phyloP scores from a whole-genome alignment of 1,139 yeast species.

The Debaryomyces subglobosus region DNA sequence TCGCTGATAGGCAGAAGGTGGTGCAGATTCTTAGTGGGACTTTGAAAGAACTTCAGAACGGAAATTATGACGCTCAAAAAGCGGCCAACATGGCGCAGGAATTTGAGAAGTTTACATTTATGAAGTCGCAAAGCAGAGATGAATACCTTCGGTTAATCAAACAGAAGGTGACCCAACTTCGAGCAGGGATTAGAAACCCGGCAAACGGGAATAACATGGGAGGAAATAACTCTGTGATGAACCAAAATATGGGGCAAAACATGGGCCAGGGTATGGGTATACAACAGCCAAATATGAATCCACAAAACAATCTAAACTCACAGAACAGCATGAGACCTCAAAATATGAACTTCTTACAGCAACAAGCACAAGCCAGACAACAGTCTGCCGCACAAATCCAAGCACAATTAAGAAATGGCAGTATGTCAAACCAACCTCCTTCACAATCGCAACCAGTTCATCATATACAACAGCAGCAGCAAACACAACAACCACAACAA shows the following conservation, averaged over 20 bases:
- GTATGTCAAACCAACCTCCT: conserved; percentile 11
- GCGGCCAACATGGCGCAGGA: conserved; percentile 49
- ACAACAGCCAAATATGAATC: conserved; percentile 4
- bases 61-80: conserved; percentile 40
- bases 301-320: conserved; percentile 12
- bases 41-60: conserved; percentile 42
- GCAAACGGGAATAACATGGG: conserved; percentile 8
- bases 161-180: conserved; percentile 44
- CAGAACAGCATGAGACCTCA: conserved; percentile 16
- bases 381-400: conserved; percentile 43
- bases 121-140: conserved; percentile 41
- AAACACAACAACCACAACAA: conserved; percentile 13
- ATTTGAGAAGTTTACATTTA: conserved; percentile 47
- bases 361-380: conserved; percentile 55
- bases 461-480: conserved; percentile 12
- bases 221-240: conserved; percentile 9
- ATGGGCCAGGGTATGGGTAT: conserved; percentile 6
- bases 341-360: conserved; percentile 40
- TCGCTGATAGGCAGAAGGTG: conserved; percentile 46
- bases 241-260: conserved; percentile 9
- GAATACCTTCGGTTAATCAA: conserved; percentile 44
- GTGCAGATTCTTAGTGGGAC: conserved; percentile 44
- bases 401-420: conserved; percentile 27
- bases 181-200: conserved; percentile 22
- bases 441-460: conserved; percentile 12